These are phyloP conservation scores for Acanthamoeba rhysodes DNA, from an alignment of 208 protist species.

Conservation along the genomic window DNA sequence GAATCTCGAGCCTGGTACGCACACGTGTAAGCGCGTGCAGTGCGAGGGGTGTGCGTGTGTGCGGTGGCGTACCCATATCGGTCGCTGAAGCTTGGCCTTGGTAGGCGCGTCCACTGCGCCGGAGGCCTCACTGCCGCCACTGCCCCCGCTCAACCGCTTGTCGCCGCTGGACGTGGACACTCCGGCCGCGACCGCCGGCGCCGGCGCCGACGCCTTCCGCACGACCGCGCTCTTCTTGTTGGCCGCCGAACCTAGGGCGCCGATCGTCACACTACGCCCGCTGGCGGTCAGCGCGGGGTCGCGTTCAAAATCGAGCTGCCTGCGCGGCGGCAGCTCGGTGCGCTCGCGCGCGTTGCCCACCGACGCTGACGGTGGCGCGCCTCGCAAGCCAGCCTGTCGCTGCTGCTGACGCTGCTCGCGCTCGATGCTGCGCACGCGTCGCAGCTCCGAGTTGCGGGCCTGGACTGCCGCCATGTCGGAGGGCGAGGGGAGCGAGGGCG, in stretches of 20 bases:
- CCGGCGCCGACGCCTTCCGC: not conserved
- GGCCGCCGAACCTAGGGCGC: not conserved
- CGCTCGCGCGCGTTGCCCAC: not conserved
- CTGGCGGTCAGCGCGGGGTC: not conserved
- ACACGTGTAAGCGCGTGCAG: not conserved
- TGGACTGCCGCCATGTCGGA: not conserved
- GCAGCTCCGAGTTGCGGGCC: conserved; percentile 7
- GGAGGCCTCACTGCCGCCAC: not conserved
- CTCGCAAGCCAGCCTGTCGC: not conserved
- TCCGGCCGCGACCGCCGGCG: not conserved
- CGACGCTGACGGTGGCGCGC: not conserved
- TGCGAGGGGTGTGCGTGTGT: not conserved
- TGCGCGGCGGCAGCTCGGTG: not conserved
- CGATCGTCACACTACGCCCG: not conserved
- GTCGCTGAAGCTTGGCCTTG: not conserved
- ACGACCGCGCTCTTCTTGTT: not conserved
- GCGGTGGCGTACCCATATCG: not conserved
- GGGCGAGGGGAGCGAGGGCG: conserved; percentile 1
- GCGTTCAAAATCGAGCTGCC: not conserved
- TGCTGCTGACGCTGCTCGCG: not conserved
- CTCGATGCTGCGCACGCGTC: conserved; percentile 2
- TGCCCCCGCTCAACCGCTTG: not conserved
- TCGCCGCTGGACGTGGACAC: not conserved
- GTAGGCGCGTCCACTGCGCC: not conserved
- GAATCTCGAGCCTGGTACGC: not conserved